Conservation (phyloP, 495 filamentous ascomycete genomes). For the Trichocladium antarcticum region DNA sequence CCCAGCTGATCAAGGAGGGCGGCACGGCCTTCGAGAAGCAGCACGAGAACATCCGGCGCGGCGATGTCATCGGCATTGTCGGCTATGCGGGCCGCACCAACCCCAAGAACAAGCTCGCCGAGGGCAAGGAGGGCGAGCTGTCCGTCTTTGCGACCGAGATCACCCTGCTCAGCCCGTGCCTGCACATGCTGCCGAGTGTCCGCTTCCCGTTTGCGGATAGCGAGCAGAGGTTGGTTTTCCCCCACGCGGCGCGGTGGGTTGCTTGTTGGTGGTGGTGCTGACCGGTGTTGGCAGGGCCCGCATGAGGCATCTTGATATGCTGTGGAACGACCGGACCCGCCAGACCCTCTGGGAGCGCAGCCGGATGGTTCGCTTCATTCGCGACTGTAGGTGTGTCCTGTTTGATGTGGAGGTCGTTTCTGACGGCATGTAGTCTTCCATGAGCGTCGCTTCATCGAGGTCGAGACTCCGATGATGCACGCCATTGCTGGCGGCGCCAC, state of each 20-base stretch:
- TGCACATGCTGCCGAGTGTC: constrained; percentile 86
- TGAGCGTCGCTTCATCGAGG: constrained; percentile 72
- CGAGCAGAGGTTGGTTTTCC: constrained; percentile 48
- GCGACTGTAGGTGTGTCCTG: constrained; percentile 40
- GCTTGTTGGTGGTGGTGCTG: neutral
- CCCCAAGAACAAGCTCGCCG: constrained; percentile 64
- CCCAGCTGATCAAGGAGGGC: constrained; percentile 51
- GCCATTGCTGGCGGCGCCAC: constrained; percentile 91
- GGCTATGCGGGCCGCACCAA: constrained; percentile 83
- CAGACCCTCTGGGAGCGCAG: constrained; percentile 71
- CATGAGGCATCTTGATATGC: constrained; percentile 86
- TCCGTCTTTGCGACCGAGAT: constrained; percentile 88
- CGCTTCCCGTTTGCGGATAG: constrained; percentile 91
- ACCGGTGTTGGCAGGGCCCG: constrained; percentile 41
- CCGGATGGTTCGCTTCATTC: constrained; percentile 77
- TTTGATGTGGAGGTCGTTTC: neutral
- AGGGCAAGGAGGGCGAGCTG: constrained; percentile 70
- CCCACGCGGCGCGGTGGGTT: too few relatives aligned
- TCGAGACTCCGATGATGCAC: constrained; percentile 98
- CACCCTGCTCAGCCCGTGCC: constrained; percentile 73
- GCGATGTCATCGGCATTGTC: constrained; percentile 81
- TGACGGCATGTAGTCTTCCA: constrained; percentile 49
- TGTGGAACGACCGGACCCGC: constrained; percentile 81
- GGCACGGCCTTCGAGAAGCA: constrained; percentile 65
- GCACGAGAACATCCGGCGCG: constrained; percentile 79